Conservation (phyloP, 768 basidiomycete species). For the Cantharellus cinnabarinus region DNA sequence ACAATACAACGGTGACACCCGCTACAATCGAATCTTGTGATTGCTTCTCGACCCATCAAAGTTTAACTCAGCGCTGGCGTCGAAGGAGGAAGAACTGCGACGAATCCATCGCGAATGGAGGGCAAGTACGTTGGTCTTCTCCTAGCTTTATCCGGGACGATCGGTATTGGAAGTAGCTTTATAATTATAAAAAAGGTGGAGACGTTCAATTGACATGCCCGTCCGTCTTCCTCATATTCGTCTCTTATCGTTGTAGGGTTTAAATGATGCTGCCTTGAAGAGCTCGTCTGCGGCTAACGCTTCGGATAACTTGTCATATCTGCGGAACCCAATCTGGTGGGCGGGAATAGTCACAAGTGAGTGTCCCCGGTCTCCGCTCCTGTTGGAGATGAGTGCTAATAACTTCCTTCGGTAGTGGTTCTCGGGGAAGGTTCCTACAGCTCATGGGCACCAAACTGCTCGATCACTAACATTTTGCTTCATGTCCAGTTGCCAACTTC, state of each 20-base stretch:
- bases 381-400: neutral
- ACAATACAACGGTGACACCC: no score
- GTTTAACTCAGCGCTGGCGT: no score
- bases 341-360: slow-evolving; percentile 77
- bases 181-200: slow-evolving; percentile 97
- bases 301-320: slow-evolving; percentile 69
- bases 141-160: slow-evolving; percentile 65
- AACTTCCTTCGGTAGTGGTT: slow-evolving; percentile 39
- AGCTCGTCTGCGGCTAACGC: slow-evolving; percentile 28
- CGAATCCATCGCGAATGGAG: slow-evolving; percentile 20
- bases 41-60: no score
- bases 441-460: neutral
- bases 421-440: slow-evolving; percentile 60
- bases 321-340: slow-evolving; percentile 94
- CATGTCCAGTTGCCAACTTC: slow-evolving; percentile 34
- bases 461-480: neutral
- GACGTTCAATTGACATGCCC: neutral
- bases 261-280: slow-evolving; percentile 52
- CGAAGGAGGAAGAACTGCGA: no score
- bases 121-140: slow-evolving; percentile 92
- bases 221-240: neutral
- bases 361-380: slow-evolving; percentile 13
- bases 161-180: slow-evolving; percentile 86
- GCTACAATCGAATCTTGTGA: no score
- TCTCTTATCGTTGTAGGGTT: slow-evolving; percentile 33